Conservation (phyloP, 106 monocot genomes). For the Dendrobium chrysotoxum region DNA sequence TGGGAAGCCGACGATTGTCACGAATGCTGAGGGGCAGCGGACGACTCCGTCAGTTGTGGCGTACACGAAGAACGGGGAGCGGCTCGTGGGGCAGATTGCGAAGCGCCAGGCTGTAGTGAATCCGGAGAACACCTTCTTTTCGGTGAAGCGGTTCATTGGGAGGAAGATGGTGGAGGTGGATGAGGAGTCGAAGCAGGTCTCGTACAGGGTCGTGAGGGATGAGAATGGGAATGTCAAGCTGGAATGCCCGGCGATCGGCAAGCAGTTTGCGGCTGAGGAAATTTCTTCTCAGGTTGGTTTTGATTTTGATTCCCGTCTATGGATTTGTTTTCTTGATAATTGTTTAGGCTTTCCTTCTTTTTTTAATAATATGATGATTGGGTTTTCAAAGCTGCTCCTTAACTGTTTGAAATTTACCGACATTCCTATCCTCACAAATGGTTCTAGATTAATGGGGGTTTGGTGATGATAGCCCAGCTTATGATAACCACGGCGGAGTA, state of each 20-base stretch:
- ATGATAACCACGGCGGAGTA: too few relatives aligned
- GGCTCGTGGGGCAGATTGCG: constrained; percentile 71
- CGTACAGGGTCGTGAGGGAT: constrained; percentile 52
- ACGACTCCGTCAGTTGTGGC: constrained; percentile 78
- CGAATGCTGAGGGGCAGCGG: constrained; percentile 73
- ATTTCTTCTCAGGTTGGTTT: constrained; percentile 71
- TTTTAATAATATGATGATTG: too few relatives aligned
- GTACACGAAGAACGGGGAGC: constrained; percentile 64
- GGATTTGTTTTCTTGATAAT: too few relatives aligned
- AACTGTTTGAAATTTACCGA: too few relatives aligned
- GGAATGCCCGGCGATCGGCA: constrained; percentile 65
- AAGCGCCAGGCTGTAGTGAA: constrained; percentile 79
- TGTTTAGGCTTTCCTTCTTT: too few relatives aligned
- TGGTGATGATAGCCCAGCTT: too few relatives aligned
- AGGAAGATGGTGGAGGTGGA: constrained; percentile 68
- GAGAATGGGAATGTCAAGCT: constrained; percentile 77
- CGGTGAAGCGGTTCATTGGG: constrained; percentile 74
- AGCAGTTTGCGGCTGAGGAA: constrained; percentile 76
- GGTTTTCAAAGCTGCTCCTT: too few relatives aligned
- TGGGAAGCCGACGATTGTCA: constrained; percentile 72
- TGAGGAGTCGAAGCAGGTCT: constrained; percentile 72
- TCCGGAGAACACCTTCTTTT: constrained; percentile 78
- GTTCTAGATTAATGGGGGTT: too few relatives aligned
- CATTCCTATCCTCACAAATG: too few relatives aligned
- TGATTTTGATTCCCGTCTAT: too few relatives aligned